These are phyloP conservation scores for Globisporangium paroecandrum DNA, from an alignment of 352 stramenopile genomes.

Conservation along the genomic window DNA sequence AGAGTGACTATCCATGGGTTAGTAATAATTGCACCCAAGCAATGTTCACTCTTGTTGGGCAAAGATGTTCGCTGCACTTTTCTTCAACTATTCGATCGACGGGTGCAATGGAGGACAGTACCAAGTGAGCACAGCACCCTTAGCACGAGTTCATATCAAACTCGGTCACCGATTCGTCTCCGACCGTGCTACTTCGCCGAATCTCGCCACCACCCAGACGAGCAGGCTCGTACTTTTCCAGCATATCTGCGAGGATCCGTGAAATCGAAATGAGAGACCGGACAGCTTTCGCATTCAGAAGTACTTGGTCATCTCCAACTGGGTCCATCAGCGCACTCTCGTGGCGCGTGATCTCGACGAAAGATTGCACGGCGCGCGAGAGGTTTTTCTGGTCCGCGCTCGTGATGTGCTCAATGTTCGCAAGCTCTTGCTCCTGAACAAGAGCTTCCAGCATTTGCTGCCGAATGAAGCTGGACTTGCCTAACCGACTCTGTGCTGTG, in stretches of 20 bases:
- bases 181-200: conserved; percentile 13
- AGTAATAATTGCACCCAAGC: not conserved
- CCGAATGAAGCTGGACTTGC: conserved; percentile 48
- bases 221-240: conserved; percentile 32
- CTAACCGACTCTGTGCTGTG: conserved; percentile 37
- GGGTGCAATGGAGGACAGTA: no score
- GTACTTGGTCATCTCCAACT: conserved; percentile 11
- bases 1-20: conserved; percentile 5
- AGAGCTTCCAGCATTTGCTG: conserved; percentile 52
- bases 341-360: conserved; percentile 27
- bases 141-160: conserved; percentile 27
- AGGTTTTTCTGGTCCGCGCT: conserved; percentile 30
- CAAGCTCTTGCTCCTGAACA: conserved; percentile 45
- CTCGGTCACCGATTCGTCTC: conserved; percentile 24
- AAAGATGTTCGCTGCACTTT: not conserved
- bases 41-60: not conserved
- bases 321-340: conserved; percentile 1
- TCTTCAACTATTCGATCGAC: not conserved
- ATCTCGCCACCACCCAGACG: not conserved
- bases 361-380: conserved; percentile 32
- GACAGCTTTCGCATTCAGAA: conserved; percentile 24
- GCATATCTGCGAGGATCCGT: conserved; percentile 40
- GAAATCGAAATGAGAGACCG: conserved; percentile 42
- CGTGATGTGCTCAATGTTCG: conserved; percentile 27
- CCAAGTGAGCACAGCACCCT: not conserved